Evolutionary conservation across 176 grass and related monocot species (phyloP), one percentile per base, ranked within the genome.

Genomic region (Zizania latifolia): DNA sequence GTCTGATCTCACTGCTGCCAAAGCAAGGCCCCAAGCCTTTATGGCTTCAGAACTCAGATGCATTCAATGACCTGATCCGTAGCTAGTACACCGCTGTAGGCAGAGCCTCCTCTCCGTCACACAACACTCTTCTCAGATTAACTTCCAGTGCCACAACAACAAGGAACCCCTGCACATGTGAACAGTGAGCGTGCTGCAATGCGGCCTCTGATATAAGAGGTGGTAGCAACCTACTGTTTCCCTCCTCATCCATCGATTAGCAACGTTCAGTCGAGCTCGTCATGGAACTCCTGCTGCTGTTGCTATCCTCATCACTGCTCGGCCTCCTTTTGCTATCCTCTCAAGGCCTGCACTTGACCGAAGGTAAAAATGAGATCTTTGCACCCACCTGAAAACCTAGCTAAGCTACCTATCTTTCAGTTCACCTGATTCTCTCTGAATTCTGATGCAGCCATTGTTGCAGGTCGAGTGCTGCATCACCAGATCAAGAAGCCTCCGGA

Each of bases 21-120:
- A 31, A 44, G 31, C 70, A 84, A 71, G 45, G 66, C 48, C 50
- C 39, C n/a, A 68, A 76, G 46, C 65, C 78, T 81, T 81, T 73
- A 89, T 77, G 82, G 82, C 62, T 70, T 72, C 72, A 77, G 79
- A 65, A 64, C 70, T 58, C 75, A 57, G 71, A 71, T 57, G 79
- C 88, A 83, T 83, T 90, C 76, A 90, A 84, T 83, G 83, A 4
- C 76, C 72, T 71, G 71, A 65, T 80, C 84, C 76, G 72, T 55
- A 37, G 71, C 16, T 6, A 6, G 44, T 13, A 71, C 63, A 31
- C 84, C 59, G 29, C 80, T 83, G 72, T 73, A 73, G 11, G 65
- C 55, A 75, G 19, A 75, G 19, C 80, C 81, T 48, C 85, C 48
- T 46, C 23, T 63, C 38, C 12, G 55, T 12, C 55, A 11, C 57